Base-by-base conservation (phyloP, 2,329 filamentous ascomycete species). In the Ophiostoma montium region DNA sequence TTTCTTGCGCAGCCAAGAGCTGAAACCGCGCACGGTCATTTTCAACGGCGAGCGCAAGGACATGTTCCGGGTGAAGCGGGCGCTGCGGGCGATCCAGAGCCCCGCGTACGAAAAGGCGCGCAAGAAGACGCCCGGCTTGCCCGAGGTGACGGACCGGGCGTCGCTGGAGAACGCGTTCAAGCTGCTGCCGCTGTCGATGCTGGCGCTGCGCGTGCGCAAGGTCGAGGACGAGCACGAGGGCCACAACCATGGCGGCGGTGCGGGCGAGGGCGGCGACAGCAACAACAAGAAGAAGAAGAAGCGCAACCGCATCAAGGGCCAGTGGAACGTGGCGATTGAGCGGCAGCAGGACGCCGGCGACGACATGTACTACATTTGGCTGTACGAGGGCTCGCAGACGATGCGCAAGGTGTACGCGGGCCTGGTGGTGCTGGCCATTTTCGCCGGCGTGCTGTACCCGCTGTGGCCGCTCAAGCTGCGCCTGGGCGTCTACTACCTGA, bases 1-100 rank as follows among this genome's bases (percentile, higher is more conserved):
- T 60, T 98, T 94, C 67, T 70, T 98, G 52, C 80, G 81, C 57
- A 66, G 75, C 51, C 89, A 95, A 67, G 78, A 92, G 52, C 69
- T 98, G 56, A 98, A 98, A 75, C 75, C 78, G 16, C 76, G 92
- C 55, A 95, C 89, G 16, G 90, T 86, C 63, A 94, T 98, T 55
- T 76, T 96, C 56, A 89, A 95, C 57, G 92, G 92, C 59, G 89
- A 95, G 73, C 79, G 92, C 60, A 96, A 95, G 69, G 90, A 98
- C 57, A 94, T 98, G 86, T 96, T 98, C 67, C 84, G 83, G 74
- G 92, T 98, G 64, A 96, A 96, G 75, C 86, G 92, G 63, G 92
- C 92, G 36, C 82, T 98, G 54, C 85, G 92, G 59, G 88, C 86
- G 27, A 75, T 98, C 48, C 74, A 94, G 65, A 92, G 88, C 19